These are phyloP conservation scores for Flaveria sonorensis DNA, from an alignment of 129 eudicot species.

Conservation along the genomic window DNA sequence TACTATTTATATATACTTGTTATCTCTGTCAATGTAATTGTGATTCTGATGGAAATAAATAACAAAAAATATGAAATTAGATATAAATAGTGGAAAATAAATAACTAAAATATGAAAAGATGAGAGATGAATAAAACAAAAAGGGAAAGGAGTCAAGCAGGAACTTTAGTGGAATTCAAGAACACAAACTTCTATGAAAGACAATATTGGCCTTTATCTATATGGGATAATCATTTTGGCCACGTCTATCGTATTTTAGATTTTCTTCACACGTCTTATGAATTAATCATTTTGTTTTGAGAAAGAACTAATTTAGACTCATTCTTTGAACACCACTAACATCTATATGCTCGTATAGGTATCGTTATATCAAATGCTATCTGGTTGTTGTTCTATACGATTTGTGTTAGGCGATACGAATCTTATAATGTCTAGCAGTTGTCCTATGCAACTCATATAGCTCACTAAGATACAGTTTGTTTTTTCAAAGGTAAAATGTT, in stretches of 20 bases:
- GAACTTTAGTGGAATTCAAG: conserved; percentile 17
- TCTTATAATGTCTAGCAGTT: too few species aligned
- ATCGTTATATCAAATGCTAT: too few species aligned
- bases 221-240: not conserved
- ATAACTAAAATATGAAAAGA: not conserved
- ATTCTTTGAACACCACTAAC: too few species aligned
- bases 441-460: too few species aligned
- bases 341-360: too few species aligned
- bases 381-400: too few species aligned
- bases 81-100: not conserved
- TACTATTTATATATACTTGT: too few species aligned
- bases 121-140: not conserved
- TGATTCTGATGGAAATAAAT: not conserved
- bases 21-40: too few species aligned
- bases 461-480: too few species aligned
- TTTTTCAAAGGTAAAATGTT: too few species aligned
- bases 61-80: not conserved
- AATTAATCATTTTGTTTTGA: not conserved
- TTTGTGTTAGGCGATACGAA: too few species aligned
- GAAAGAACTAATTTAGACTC: not conserved
- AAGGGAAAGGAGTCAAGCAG: not conserved
- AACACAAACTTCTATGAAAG: conserved; percentile 28
- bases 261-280: too few species aligned
- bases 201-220: conserved; percentile 12
- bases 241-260: not conserved